A percentile compares a stretch with the other conserved stretches of the same genome.
phyloP scores from a whole-genome alignment of 805 yeast genomes.

The Sungouiella thailandica region DNA sequence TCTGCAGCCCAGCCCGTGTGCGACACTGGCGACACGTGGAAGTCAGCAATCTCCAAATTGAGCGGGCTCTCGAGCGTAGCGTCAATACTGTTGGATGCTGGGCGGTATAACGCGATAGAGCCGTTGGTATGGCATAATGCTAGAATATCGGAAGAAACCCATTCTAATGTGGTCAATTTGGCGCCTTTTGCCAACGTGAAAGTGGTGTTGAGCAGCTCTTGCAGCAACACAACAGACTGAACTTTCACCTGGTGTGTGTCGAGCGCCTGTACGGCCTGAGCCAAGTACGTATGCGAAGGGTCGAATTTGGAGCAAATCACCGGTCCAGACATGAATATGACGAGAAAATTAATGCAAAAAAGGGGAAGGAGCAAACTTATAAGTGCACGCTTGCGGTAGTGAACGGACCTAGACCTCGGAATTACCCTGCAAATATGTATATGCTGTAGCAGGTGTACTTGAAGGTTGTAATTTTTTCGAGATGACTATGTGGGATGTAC shows the following conservation, averaged over 20 bases:
- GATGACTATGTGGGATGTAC: no score
- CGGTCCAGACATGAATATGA: slow-evolving; percentile 21
- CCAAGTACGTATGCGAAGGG: slow-evolving; percentile 55
- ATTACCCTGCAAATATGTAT: no score
- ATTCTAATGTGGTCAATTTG: slow-evolving; percentile 44
- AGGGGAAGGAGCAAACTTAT: no score
- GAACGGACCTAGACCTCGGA: not conserved
- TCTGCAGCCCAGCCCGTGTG: slow-evolving; percentile 57
- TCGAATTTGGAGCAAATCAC: slow-evolving; percentile 50
- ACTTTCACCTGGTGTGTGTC: slow-evolving; percentile 69
- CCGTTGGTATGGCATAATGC: slow-evolving; percentile 68
- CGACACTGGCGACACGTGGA: slow-evolving; percentile 40
- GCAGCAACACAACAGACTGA: slow-evolving; percentile 44
- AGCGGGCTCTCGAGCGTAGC: slow-evolving; percentile 45
- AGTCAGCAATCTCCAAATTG: slow-evolving; percentile 45
- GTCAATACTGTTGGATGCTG: slow-evolving; percentile 53
- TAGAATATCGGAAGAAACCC: slow-evolving; percentile 49
- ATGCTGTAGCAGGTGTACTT: no score
- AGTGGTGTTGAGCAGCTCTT: slow-evolving; percentile 40
- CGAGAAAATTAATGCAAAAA: no score
- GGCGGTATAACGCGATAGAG: slow-evolving; percentile 59
- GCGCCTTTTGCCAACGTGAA: slow-evolving; percentile 50
- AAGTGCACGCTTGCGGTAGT: no score
- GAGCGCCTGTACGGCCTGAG: slow-evolving; percentile 61
- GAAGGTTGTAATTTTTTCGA: no score